Base-by-base conservation (phyloP, 345 rosid genomes). In the Erodium maritimum region DNA sequence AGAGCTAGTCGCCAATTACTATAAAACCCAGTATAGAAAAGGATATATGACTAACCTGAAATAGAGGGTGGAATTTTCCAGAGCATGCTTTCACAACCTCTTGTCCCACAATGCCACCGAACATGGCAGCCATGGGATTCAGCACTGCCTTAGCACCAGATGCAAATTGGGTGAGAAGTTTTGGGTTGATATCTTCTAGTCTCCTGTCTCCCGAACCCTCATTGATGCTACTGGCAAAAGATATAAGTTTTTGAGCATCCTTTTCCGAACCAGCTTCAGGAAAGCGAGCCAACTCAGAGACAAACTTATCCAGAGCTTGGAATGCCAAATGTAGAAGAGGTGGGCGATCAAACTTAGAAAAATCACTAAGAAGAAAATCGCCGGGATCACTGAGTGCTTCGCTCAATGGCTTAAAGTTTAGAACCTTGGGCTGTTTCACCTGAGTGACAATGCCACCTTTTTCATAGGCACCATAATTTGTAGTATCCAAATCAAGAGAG, bases 51-150 rank as follows among this genome's bases (percentile, higher is more conserved):
- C 50, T 23, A 25, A 87, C 99, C 97, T 93, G 99, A 67, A 72
- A 83, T 52, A 93, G 88, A 19, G 99, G 99, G 73, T 93, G 99
- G 53, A 93, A 93, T 73, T 93, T 93, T 61, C 95, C 96, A 63
- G 99, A 87, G 78, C 99, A 93, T 54, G 99, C 99, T 74, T 93
- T 93, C 46, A 93, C 88, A 83, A 90, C 88, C 66, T 93, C 99
- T 72, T 93, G 99, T 54, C 97, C 99, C 57, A 93, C 97, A 62
- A 93, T 77, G 50, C 99, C 99, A 56, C 99, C 99, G 72, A 93
- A 93, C 95, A 93, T 89, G 52, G 99, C 99, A 67, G 97, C 99
- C 97, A 93, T 93, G 46, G 99, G 99, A 77, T 93, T 93, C 48
- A 93, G 69, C 51, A 93, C 91, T 56, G 99, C 99, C 82, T 83